These are phyloP conservation scores for Penicillium silybi DNA, from an alignment of 495 filamentous ascomycete genomes.

Conservation along the genomic window DNA sequence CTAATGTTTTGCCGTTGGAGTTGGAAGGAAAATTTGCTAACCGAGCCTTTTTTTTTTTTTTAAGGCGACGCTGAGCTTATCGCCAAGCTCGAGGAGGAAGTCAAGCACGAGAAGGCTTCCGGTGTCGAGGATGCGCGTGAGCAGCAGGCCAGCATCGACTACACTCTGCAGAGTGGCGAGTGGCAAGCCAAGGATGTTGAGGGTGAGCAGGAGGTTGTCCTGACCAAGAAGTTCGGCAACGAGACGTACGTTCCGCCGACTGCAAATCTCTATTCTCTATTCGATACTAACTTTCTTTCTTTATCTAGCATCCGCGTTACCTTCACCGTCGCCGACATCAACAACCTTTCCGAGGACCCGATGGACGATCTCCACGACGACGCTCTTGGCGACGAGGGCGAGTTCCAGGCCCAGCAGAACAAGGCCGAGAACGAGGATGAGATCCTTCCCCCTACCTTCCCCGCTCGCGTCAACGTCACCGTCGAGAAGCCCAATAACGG, in stretches of 20 bases:
- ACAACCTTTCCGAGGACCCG: conserved; percentile 60
- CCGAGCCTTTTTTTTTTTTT: conserved; percentile 6
- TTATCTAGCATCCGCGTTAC: conserved; percentile 72
- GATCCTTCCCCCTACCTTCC: conserved; percentile 58
- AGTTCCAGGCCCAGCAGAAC: conserved; percentile 51
- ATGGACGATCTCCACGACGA: conserved; percentile 45
- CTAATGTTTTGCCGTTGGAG: neutral
- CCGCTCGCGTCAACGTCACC: conserved; percentile 78
- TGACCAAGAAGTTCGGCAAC: conserved; percentile 78
- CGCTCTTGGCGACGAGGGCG: conserved; percentile 46
- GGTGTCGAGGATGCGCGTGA: conserved; percentile 35
- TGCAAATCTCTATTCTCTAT: neutral
- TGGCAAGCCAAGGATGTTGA: conserved; percentile 66
- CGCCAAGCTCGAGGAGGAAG: conserved; percentile 46
- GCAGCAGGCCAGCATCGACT: conserved; percentile 68
- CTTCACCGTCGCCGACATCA: conserved; percentile 91
- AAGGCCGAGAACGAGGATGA: conserved; percentile 56
- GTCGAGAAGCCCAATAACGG: conserved; percentile 81
- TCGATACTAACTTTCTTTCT: conserved; percentile 7
- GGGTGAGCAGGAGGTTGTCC: conserved; percentile 81
- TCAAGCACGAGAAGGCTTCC: conserved; percentile 45
- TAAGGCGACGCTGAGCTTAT: conserved; percentile 46
- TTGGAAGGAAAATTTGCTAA: conserved; percentile 4
- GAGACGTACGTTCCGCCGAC: conserved; percentile 59
- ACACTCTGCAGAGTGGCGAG: conserved; percentile 74